A percentile compares a stretch with the other conserved stretches of the same genome.
Conservation (phyloP, 2,329 filamentous ascomycete genomes). For the Berkeleyomyces rouxiae region DNA sequence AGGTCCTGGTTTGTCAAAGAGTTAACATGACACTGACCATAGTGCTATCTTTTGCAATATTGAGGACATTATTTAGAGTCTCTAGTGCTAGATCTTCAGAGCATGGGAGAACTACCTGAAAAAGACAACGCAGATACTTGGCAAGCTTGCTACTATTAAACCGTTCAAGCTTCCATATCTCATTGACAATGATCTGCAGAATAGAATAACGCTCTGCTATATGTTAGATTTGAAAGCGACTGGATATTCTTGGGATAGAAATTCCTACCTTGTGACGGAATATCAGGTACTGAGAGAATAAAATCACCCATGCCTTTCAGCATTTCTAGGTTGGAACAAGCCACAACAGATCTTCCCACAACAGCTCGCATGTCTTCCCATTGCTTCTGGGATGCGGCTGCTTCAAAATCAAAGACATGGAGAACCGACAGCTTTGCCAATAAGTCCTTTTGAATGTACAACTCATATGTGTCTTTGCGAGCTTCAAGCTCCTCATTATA, state of each 20-base stretch:
- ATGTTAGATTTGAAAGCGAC: constrained; percentile 1
- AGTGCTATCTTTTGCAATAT: constrained; percentile 33
- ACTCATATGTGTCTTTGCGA: constrained; percentile 6
- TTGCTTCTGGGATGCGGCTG: constrained; percentile 44
- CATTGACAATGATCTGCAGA: constrained; percentile 53
- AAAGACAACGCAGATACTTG: constrained; percentile 64
- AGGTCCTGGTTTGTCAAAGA: neutral
- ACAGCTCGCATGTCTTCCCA: constrained; percentile 51
- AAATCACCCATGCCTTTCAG: constrained; percentile 52
- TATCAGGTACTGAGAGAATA: constrained; percentile 33
- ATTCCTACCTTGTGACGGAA: constrained; percentile 33
- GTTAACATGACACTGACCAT: constrained; percentile 24
- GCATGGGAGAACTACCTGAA: constrained; percentile 46
- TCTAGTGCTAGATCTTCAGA: constrained; percentile 39
- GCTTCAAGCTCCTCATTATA: constrained; percentile 30
- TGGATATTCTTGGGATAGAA: neutral
- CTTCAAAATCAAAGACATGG: constrained; percentile 66
- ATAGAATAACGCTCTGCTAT: constrained; percentile 32
- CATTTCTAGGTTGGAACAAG: constrained; percentile 28
- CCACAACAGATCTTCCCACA: constrained; percentile 31
- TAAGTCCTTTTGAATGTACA: constrained; percentile 29
- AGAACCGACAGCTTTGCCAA: constrained; percentile 46
- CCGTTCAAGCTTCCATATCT: constrained; percentile 40
- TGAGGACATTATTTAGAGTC: constrained; percentile 46
- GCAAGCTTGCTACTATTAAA: constrained; percentile 46